phyloP scores from a whole-genome alignment of 1,139 yeast genomes.

The Pichia sp. region DNA sequence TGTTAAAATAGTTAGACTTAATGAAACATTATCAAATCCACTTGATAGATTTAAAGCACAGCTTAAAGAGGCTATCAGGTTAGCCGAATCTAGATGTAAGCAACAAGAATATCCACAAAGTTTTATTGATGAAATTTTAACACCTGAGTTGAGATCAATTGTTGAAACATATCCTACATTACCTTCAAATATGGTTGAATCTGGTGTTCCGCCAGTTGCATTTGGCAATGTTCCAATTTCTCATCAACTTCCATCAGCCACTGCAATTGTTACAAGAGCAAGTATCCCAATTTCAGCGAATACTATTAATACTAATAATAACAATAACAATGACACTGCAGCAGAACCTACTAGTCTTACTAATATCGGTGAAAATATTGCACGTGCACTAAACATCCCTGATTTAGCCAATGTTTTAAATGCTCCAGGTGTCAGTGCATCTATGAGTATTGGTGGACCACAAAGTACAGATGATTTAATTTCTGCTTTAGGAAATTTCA shows the following conservation, averaged over 20 bases:
- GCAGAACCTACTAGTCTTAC: background rate
- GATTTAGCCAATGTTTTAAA: background rate
- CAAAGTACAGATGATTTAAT: slow-evolving; percentile 6
- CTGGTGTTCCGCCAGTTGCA: slow-evolving; percentile 16
- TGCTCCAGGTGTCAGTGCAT: slow-evolving; percentile 12
- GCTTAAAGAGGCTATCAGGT: slow-evolving; percentile 23
- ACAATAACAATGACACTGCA: background rate
- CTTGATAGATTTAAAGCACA: slow-evolving; percentile 25
- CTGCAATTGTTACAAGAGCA: slow-evolving; percentile 9
- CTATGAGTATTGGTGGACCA: slow-evolving; percentile 12
- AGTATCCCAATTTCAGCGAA: slow-evolving; percentile 11
- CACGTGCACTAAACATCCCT: slow-evolving; percentile 3
- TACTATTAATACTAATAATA: background rate
- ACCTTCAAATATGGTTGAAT: slow-evolving; percentile 15
- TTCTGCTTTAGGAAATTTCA: slow-evolving; percentile 6
- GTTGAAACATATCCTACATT: slow-evolving; percentile 22
- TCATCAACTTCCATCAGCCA: background rate
- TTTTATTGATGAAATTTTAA: slow-evolving; percentile 26
- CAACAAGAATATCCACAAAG: slow-evolving; percentile 29
- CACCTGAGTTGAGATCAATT: slow-evolving; percentile 21
- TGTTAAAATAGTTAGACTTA: slow-evolving; percentile 29
- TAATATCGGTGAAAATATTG: background rate
- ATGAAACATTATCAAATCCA: slow-evolving; percentile 21
- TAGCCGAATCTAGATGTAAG: slow-evolving; percentile 28
- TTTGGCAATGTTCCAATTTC: slow-evolving; percentile 15